These are phyloP conservation scores for Trichothecium sympodiale DNA, from an alignment of 2,329 filamentous ascomycete genomes.

Conservation along the genomic window DNA sequence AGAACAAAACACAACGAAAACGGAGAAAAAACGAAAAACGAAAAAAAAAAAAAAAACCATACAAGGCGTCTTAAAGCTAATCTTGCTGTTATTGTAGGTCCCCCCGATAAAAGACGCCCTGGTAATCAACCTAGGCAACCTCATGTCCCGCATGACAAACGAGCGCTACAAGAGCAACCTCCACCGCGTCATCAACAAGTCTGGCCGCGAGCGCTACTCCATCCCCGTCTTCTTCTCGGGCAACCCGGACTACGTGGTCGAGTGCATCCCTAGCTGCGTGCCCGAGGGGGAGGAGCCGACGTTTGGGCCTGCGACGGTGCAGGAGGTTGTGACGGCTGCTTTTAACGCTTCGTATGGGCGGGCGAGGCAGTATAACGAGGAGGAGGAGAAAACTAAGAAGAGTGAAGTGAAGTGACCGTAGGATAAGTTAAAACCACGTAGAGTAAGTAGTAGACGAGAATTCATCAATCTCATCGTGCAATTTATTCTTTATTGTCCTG, in stretches of 20 bases:
- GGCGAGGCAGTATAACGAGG: constrained; percentile 20
- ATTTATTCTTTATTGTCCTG: no score
- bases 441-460: no score
- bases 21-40: no score
- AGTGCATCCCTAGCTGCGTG: constrained; percentile 21
- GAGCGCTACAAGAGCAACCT: constrained; percentile 40
- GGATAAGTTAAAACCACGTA: no score
- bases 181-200: constrained; percentile 44
- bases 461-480: no score
- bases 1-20: no score
- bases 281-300: constrained; percentile 12
- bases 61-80: no score
- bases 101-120: constrained; percentile 32
- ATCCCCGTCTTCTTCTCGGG: constrained; percentile 47
- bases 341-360: constrained; percentile 22
- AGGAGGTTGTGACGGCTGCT: constrained; percentile 18
- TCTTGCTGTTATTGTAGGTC: no score
- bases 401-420: no score
- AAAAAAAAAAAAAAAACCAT: no score
- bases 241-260: constrained; percentile 31
- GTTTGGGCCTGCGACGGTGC: constrained; percentile 19
- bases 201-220: constrained; percentile 38
- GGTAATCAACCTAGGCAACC: constrained; percentile 40
- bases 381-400: constrained; percentile 12
- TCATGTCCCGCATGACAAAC: constrained; percentile 38